Evolutionary conservation across 345 rosid genomes (phyloP).

Genomic region (Acer negundo): DNA sequence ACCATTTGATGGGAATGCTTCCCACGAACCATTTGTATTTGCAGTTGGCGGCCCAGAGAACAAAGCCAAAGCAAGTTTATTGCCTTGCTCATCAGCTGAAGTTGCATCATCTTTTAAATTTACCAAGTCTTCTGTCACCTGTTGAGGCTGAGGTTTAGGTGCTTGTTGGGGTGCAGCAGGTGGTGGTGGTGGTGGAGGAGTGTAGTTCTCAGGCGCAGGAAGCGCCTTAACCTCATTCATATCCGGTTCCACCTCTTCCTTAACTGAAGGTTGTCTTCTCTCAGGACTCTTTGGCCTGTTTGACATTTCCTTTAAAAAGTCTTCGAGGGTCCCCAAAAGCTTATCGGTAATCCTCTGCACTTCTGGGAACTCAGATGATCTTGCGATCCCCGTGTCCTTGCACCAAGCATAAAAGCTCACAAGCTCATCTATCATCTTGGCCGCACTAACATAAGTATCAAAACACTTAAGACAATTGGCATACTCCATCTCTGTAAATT

Average conservation of each 20-base stretch:
- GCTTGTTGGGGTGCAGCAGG: slow-evolving; percentile 35
- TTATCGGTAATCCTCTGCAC: slow-evolving; percentile 85
- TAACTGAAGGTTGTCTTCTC: slow-evolving; percentile 45
- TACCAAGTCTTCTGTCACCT: slow-evolving; percentile 64
- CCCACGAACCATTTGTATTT: slow-evolving; percentile 71
- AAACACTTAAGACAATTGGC: slow-evolving; percentile 77
- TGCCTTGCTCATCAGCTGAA: slow-evolving; percentile 88
- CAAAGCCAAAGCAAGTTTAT: slow-evolving; percentile 80
- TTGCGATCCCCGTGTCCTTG: slow-evolving; percentile 77
- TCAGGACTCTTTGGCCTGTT: slow-evolving; percentile 70
- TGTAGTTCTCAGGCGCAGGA: slow-evolving; percentile 70
- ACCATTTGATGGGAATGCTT: slow-evolving; percentile 73
- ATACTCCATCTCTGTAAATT: slow-evolving; percentile 84
- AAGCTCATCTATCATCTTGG: slow-evolving; percentile 87
- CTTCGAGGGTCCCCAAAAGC: slow-evolving; percentile 80
- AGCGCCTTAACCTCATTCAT: slow-evolving; percentile 84
- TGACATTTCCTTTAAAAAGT: slow-evolving; percentile 74
- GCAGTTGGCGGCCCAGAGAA: slow-evolving; percentile 57
- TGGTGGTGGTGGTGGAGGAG: slow-evolving; percentile 64
- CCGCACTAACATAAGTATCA: slow-evolving; percentile 81
- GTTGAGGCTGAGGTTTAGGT: slow-evolving; percentile 45
- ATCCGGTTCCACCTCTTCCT: slow-evolving; percentile 47
- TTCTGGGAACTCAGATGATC: slow-evolving; percentile 90
- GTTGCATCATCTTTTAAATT: slow-evolving; percentile 71
- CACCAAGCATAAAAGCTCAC: slow-evolving; percentile 78